phyloP scores from a whole-genome alignment of 176 grass and related monocot species.

The Avena insularis region DNA sequence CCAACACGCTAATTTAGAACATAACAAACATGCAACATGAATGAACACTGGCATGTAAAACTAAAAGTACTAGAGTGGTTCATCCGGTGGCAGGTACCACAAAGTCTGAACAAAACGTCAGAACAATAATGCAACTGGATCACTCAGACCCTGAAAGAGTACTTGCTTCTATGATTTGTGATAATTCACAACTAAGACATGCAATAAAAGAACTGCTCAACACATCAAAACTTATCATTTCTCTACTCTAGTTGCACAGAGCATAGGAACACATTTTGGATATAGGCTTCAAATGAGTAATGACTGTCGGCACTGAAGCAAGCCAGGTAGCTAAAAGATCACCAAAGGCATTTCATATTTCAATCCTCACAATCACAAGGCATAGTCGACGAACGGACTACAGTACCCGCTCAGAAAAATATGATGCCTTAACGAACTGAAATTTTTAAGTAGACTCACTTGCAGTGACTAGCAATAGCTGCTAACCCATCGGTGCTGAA shows the following conservation, averaged over 20 bases:
- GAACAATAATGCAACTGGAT: not conserved
- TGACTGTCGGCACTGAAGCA: not conserved
- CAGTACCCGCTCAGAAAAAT: constrained; percentile 5
- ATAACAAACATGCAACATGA: constrained; percentile 13
- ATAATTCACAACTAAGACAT: not conserved
- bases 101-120: constrained; percentile 10
- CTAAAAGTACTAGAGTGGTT: not conserved
- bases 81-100: not conserved
- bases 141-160: not conserved
- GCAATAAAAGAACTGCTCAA: not conserved
- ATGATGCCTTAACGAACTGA: not conserved
- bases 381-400: not conserved
- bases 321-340: not conserved
- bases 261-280: not conserved
- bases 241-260: constrained; percentile 5
- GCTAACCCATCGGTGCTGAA: constrained; percentile 84
- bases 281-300: not conserved
- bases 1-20: not conserved
- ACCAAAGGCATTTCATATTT: not conserved
- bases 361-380: not conserved
- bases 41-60: not conserved
- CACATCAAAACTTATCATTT: not conserved
- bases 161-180: not conserved
- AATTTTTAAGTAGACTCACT: constrained; percentile 43
- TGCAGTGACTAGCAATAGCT: constrained; percentile 74